Evolutionary conservation across 2,329 filamentous ascomycete species (phyloP).

Genomic region (Arthrobotrys conoides): DNA sequence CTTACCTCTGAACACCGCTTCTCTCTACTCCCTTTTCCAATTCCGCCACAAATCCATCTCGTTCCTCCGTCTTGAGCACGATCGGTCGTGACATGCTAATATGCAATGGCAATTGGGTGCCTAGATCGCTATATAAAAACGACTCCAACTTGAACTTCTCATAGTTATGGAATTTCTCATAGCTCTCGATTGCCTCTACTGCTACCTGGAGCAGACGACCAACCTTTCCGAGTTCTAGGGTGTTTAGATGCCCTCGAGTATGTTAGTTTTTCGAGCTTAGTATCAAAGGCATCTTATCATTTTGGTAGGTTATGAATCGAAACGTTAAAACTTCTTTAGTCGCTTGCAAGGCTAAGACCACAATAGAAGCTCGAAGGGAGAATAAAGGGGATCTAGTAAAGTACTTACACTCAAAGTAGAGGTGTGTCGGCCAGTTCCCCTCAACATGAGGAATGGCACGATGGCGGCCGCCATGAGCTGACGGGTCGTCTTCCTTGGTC

Average conservation of each 20-base stretch:
- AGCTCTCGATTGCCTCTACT: slow-evolving; percentile 30
- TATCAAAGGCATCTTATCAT: background rate
- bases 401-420: slow-evolving; percentile 87
- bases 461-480: slow-evolving; percentile 86
- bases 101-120: slow-evolving; percentile 84
- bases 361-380: slow-evolving; percentile 4
- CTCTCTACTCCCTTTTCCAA: slow-evolving; percentile 69
- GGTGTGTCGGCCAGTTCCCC: slow-evolving; percentile 92
- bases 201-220: slow-evolving; percentile 25
- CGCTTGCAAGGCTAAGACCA: background rate
- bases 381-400: slow-evolving; percentile 65
- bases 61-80: slow-evolving; percentile 79
- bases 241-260: slow-evolving; percentile 72
- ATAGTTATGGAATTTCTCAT: slow-evolving; percentile 52
- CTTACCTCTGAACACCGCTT: slow-evolving; percentile 69
- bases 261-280: slow-evolving; percentile 57
- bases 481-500: slow-evolving; percentile 84
- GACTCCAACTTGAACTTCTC: slow-evolving; percentile 72
- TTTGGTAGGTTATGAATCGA: background rate
- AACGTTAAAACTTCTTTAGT: background rate
- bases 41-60: slow-evolving; percentile 76
- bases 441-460: slow-evolving; percentile 85
- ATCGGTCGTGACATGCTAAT: slow-evolving; percentile 90
- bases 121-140: slow-evolving; percentile 83
- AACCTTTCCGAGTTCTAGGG: slow-evolving; percentile 66